Evolutionary conservation across 768 basidiomycete species (phyloP), one percentile per base, ranked within the genome.

Genomic region (Lactarius tabidus): DNA sequence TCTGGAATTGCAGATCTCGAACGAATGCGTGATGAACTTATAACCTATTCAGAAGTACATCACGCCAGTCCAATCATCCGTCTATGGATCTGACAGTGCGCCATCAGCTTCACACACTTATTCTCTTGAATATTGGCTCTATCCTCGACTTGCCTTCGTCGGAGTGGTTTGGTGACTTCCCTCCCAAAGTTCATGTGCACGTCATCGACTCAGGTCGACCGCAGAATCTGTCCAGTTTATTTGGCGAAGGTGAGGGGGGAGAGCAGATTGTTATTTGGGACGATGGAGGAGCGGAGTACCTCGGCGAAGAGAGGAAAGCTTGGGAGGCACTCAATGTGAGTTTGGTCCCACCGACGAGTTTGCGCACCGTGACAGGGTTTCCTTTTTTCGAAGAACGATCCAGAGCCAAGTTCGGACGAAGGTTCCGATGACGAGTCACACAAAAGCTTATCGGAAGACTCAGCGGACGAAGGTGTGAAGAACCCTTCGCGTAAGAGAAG

Each of bases 121-220:
- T 99, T 57, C 82, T 99, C 52, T 77, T 99, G 57, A 96, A 96
- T 70, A 91, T 99, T 79, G 97, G 97, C 45, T 87, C 89, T 1
- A 85, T 95, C 54, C 82, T 92, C 38, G 94, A 97, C 67, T 82
- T 99, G 6, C 83, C 91, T 10, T 83, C 87, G 6, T 72, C 80
- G 2, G 81, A 82, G 52, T 89, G 89, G 88, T 90, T 94, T 72
- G 92, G 91, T 57, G 85, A 85, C 43, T 89, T 91, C 71, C 75
- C 79, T 56, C 70, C 79, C 5, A 78, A 80, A 28, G 79, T 93
- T 60, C 86, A 82, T 2, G 83, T 98, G 48, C 97, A 99, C 78
- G 87, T 98, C 71, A 91, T 99, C 77, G 97, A 99, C 76, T 93
- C 96, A 3, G 85, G 88, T 23, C 84, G 97, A 59, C 97, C 97